These are phyloP conservation scores for Kodamaea laetipori DNA, from an alignment of 805 yeast genomes.

Conservation along the genomic window DNA sequence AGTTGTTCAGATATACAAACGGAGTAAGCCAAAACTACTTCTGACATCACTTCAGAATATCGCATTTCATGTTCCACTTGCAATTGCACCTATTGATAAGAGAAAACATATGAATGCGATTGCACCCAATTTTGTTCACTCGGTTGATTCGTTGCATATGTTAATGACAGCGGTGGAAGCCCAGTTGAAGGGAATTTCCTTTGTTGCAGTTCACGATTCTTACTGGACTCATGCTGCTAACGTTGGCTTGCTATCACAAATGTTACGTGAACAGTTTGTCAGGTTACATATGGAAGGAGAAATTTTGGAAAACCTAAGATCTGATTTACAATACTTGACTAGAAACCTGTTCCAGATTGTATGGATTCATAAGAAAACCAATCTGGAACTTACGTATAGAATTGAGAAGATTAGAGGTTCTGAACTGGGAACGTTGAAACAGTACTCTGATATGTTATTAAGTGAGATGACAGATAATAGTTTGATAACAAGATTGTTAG, in stretches of 20 bases:
- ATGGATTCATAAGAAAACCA: constrained; percentile 24
- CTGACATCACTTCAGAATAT: constrained; percentile 28
- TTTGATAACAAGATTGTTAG: constrained; percentile 18
- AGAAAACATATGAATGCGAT: constrained; percentile 38
- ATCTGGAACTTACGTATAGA: constrained; percentile 15
- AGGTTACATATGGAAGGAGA: constrained; percentile 30
- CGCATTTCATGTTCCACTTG: constrained; percentile 21
- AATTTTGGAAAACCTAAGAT: constrained; percentile 26
- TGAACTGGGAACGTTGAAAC: background rate
- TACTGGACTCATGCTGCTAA: constrained; percentile 44
- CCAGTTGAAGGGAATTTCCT: constrained; percentile 22
- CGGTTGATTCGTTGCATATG: constrained; percentile 44
- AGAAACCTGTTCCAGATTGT: constrained; percentile 34
- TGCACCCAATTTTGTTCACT: constrained; percentile 48
- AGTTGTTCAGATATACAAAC: constrained; percentile 38
- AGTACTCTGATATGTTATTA: constrained; percentile 1
- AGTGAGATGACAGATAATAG: constrained; percentile 4
- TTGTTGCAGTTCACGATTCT: constrained; percentile 46
- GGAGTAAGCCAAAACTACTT: constrained; percentile 15
- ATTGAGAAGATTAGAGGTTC: constrained; percentile 14
- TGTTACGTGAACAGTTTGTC: constrained; percentile 39
- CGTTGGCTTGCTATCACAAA: constrained; percentile 27
- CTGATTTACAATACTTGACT: constrained; percentile 28
- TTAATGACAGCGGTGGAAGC: constrained; percentile 36
- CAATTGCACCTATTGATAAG: constrained; percentile 27